Evolutionary conservation across 2,329 filamentous ascomycete genomes (phyloP).

Genomic region (Bertia moriformis): DNA sequence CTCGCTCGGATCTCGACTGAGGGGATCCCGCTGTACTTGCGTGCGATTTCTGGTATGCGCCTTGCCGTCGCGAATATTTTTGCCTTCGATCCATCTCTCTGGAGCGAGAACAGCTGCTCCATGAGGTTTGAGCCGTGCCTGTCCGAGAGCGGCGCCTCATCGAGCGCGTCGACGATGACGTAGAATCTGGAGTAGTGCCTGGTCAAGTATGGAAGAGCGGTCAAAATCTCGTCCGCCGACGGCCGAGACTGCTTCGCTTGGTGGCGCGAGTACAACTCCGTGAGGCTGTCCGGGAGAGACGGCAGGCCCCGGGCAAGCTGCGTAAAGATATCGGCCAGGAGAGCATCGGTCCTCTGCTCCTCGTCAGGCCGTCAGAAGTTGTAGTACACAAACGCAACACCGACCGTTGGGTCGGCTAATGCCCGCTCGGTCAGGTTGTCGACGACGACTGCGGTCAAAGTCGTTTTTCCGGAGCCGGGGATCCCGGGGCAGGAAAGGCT

Average conservation of each 20-base stretch:
- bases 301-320: slow-evolving; percentile 18
- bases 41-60: slow-evolving; percentile 8
- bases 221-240: not conserved
- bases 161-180: slow-evolving; percentile 12
- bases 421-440: slow-evolving; percentile 18
- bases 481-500: slow-evolving; percentile 30
- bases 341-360: slow-evolving; percentile 16
- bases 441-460: slow-evolving; percentile 23
- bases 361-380: slow-evolving; percentile 21
- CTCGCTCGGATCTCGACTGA: slow-evolving; percentile 15
- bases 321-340: slow-evolving; percentile 18
- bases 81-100: slow-evolving; percentile 2
- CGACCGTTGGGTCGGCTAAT: slow-evolving; percentile 8
- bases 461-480: slow-evolving; percentile 32
- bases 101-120: slow-evolving; percentile 6
- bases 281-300: not conserved
- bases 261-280: not conserved
- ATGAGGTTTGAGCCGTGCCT: slow-evolving; percentile 4
- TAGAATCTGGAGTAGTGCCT: no score
- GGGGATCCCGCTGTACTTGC: slow-evolving; percentile 4
- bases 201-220: no score
- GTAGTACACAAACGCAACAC: slow-evolving; percentile 30
- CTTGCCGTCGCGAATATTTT: slow-evolving; percentile 12
- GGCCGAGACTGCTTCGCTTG: not conserved
- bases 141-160: slow-evolving; percentile 8